Evolutionary conservation across 1,284 basidiomycete species (phyloP), one percentile per base, ranked within the genome.

Genomic region (Singerocomus inundabilis): DNA sequence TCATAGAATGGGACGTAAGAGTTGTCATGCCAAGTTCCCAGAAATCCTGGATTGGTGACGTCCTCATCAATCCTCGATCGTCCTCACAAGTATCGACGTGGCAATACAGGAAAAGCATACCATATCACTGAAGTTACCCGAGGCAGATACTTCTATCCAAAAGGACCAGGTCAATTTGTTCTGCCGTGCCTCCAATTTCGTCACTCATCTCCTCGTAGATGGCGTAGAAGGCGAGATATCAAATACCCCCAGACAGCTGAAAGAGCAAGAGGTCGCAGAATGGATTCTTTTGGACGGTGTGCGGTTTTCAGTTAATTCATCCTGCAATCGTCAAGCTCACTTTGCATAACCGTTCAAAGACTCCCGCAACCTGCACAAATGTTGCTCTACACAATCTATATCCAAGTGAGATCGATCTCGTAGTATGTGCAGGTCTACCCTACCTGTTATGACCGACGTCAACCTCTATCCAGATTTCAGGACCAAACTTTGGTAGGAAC

Each of bases 211-310:
- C 8, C 18, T 50, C 34, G 5, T 64, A 74, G 88, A 92, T 61
- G 92, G 91, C 2, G 53, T 48, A 45, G 42, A 70, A 28, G 92
- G 93, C 1, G 91, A 94, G 58, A 78, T 71, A 18, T 82, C 84
- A 13, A 67, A 73, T 11, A 62, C 62, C 29, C 76, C 88, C 16
- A 74, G 93, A 47, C 83, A 86, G 12, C 62, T 93, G 48, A 80
- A 82, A 61, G 80, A 85, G 16, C 84, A 83, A 30, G 90, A 93
- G 71, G 71, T 85, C 37, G 89, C 80, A 40, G 91, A 94, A 72
- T 96, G 93, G 92, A 82, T 96, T 51, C 77, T 97, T 15, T 71
- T 96, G 2, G 86, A 92, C 53, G 90, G 88, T 13, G 92, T 93
- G 69, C 61, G 83, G 1, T 35, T 16, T 39, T 24, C 38, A 13